Evolutionary conservation across 1,284 basidiomycete species (phyloP).

Genomic region (Naganishia cerealis): DNA sequence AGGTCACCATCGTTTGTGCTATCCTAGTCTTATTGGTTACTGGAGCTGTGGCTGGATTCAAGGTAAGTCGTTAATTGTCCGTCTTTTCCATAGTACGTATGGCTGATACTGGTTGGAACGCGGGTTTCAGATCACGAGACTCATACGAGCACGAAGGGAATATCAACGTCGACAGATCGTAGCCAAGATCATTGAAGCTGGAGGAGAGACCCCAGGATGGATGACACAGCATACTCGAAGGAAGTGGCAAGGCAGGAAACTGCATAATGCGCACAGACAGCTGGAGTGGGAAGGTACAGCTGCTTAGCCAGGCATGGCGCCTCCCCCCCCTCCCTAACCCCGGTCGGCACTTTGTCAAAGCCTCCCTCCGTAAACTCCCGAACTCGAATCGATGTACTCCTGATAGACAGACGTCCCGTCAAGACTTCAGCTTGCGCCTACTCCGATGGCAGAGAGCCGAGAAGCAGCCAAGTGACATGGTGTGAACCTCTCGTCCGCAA

Average conservation of each 20-base stretch:
- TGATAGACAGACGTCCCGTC: background rate
- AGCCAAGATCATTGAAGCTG: conserved; percentile 19
- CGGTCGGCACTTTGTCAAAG: background rate
- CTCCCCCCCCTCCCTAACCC: background rate
- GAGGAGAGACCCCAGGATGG: conserved; percentile 31
- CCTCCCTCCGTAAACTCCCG: background rate
- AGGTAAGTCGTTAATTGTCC: conserved; percentile 14
- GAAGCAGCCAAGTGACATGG: background rate
- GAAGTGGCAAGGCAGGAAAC: conserved; percentile 35
- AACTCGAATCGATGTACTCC: background rate
- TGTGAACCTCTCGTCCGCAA: too few species aligned
- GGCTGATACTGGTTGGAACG: background rate
- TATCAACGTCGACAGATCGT: conserved; percentile 29
- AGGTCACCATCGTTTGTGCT: conserved; percentile 34
- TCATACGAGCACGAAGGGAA: conserved; percentile 33
- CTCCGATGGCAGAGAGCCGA: background rate
- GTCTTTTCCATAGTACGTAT: background rate
- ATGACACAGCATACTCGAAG: conserved; percentile 32
- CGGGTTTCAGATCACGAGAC: conserved; percentile 22
- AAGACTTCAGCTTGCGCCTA: background rate
- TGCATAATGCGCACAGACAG: conserved; percentile 35
- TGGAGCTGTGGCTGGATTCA: conserved; percentile 32
- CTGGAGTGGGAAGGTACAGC: conserved; percentile 35
- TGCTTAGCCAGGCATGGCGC: conserved; percentile 1
- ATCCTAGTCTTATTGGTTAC: conserved; percentile 33